Percentiles rank a stretch among this genome's conserved stretches.
Evolutionary conservation across 2,329 filamentous ascomycete species (phyloP).

Genomic region (Fusarium sp.): DNA sequence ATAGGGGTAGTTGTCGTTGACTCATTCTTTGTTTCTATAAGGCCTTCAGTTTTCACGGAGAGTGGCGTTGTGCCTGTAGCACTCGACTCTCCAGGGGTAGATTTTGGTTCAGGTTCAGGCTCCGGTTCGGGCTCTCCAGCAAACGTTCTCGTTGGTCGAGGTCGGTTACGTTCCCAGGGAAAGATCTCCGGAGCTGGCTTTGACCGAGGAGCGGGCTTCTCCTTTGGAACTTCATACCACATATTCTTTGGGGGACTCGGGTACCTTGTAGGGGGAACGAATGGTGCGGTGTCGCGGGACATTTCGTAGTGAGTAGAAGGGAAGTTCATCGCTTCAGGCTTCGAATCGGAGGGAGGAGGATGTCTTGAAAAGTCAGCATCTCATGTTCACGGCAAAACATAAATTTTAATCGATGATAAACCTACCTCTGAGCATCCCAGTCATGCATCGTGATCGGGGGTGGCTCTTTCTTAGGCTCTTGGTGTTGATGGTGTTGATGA

Average conservation of each 20-base stretch:
- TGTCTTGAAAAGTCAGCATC: slow-evolving; percentile 60
- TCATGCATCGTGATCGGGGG: slow-evolving; percentile 49
- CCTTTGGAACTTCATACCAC: slow-evolving; percentile 85
- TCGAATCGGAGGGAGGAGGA: slow-evolving; percentile 73
- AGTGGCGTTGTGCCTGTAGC: slow-evolving; percentile 5
- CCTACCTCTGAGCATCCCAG: slow-evolving; percentile 69
- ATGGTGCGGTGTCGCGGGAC: slow-evolving; percentile 80
- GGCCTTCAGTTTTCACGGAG: slow-evolving; percentile 33
- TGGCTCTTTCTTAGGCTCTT: slow-evolving; percentile 42
- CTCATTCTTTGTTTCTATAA: slow-evolving; percentile 53
- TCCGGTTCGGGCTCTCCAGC: slow-evolving; percentile 36
- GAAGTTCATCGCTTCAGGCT: slow-evolving; percentile 87
- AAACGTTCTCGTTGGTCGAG: slow-evolving; percentile 74
- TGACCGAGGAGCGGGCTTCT: slow-evolving; percentile 64
- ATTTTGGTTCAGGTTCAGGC: slow-evolving; percentile 5
- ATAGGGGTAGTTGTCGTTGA: slow-evolving; percentile 63
- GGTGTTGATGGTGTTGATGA: slow-evolving; percentile 37
- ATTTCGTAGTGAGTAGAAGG: slow-evolving; percentile 84
- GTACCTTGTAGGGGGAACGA: slow-evolving; percentile 80
- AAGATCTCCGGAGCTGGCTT: slow-evolving; percentile 79
- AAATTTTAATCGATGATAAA: slow-evolving; percentile 1
- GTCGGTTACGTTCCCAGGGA: slow-evolving; percentile 84
- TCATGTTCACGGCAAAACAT: background rate
- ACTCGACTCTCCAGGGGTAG: background rate
- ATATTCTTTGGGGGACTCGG: slow-evolving; percentile 87